Base-by-base conservation (phyloP, 75 land plant genomes). In the Sequoia sempervirens region DNA sequence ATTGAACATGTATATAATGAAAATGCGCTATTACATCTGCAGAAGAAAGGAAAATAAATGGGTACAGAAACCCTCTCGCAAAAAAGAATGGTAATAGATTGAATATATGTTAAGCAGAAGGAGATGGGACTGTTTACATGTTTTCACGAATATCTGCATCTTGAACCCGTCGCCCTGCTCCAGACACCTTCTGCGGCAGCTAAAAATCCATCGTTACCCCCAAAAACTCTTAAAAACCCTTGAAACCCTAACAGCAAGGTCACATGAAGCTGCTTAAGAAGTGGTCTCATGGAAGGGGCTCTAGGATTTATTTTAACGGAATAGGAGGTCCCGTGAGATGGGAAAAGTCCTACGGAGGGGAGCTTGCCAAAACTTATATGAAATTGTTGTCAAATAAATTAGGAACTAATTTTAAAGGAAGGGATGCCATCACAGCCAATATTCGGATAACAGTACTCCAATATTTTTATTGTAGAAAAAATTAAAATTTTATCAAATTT, bases 71-170 rank as follows among this genome's bases (percentile, higher is more conserved):
- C 78, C 20, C 0, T 3, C 2, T 4, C 2, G 20, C n/a, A 78
- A 9, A 78, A 2, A 17, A 40, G n/a, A 23, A 40, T 20, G 15
- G 0, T 20, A 43, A 40, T 1, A 41, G n/a, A 43, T 78, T 23
- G 26, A 23, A 40, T 26, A 23, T 20, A 40, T 23, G 26, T 78
- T 18, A 6, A 78, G 41, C 2, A 9, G 45, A 17, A 20, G 41
- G 46, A 38, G 6, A 38, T 7, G 23, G 4, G 15, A 37, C 8
- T 40, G 3, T 34, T 40, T 43, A 78, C 80, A 43, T 78, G 80
- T 78, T 78, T 78, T 78, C 14, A 78, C 80, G 80, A 78, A 78
- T 18, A 78, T 78, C 80, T 78, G 80, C 80, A 78, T 78, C 80
- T 78, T 78, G 13, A 70, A 70, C 73, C 32, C 73, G 36, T 13